Base-by-base conservation (phyloP, 176 grass and related monocot species). In the Avena atlantica region DNA sequence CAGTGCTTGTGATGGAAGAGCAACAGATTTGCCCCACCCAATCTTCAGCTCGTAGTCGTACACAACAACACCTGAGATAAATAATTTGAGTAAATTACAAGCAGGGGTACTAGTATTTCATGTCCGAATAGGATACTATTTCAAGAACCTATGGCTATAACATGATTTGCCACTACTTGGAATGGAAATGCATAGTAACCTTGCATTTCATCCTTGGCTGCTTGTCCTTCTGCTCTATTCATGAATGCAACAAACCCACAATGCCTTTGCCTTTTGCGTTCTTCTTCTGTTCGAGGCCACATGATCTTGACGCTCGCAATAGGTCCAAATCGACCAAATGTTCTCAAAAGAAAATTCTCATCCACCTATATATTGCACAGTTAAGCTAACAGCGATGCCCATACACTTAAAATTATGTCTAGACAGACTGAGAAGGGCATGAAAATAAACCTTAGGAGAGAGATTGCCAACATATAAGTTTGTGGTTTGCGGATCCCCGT, bases 141-240 rank as follows among this genome's bases (percentile, higher is more conserved):
- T 69, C 84, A 79, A 55, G 58, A 9, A 84, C 81, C 74, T 40
- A 34, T 67, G 64, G 27, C 64, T 34, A 34, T 19, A 78, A 78
- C 21, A 85, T 66, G 55, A 84, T 80, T 80, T 27, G 50, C 45
- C 80, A 84, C 45, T 74, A 57, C 13, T 80, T 36, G 77, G 21
- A 79, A 55, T 45, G 72, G 17, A 79, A 55, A 25, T 79, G 66
- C 20, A 34, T 60, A 82, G 19, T 81, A 78, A 98, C 97, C 97
- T 99, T 99, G 94, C 97, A 99, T 99, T 91, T 99, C 97, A 84
- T 99, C 97, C 79, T 99, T 99, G 13, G 97, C 97, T 83, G 97
- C 97, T 57, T 99, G 97, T 71, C 97, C 97, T 36, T 99, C 97
- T 52, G 87, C 76, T 90, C 97, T 94, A 68, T 99, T 96, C 97